Evolutionary conservation across 2,329 filamentous ascomycete genomes (phyloP), one percentile per base, ranked within the genome.

Genomic region (Colletotrichum ledebouriae): DNA sequence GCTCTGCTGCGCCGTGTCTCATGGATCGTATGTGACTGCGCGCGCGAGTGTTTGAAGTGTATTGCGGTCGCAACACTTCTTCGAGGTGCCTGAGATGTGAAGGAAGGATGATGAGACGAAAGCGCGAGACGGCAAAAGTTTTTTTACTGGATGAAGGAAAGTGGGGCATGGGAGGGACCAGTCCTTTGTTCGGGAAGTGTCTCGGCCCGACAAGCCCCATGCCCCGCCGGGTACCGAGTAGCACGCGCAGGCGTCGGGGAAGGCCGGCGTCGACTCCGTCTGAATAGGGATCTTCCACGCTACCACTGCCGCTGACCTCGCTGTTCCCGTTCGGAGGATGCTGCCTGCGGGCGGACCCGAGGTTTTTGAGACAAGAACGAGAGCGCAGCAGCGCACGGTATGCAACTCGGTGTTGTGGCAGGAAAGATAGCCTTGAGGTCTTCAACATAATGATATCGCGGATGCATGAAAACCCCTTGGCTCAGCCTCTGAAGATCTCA

Each of bases 201-300:
- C 59, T 64, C 65, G 65, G 65, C 65, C 65, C 65, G 65, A 67
- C 6, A 22, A 41, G 39, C 15, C 13, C 42, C 6, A 13, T 10
- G n/a, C 13, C 29, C 22, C 29, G 15, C 49, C 33, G 10, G 41
- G 6, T n/a, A 3, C 41, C 3, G 4, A 15, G n/a, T 10, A 34
- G 17, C 33, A 56, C 17, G 33, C 47, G 39, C 42, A n/a, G 52
- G 22, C 44, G 33, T 59, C 57, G 46, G 58, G 41, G 49, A 37
- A 53, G 25, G 55, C 47, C 41, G 42, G 41, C 29, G 55, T 41
- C 13, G 20, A 20, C 41, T 42, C 42, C 6, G 17, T 22, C n/a
- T 12, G 41, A 17, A 52, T 55, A 55, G 34, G 61, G 47, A 37
- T 56, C 22, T 33, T 46, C 55, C 65, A 49, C 20, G 33, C 29